Conservation (phyloP, 345 rosid genomes). For the Brassica nigra region DNA sequence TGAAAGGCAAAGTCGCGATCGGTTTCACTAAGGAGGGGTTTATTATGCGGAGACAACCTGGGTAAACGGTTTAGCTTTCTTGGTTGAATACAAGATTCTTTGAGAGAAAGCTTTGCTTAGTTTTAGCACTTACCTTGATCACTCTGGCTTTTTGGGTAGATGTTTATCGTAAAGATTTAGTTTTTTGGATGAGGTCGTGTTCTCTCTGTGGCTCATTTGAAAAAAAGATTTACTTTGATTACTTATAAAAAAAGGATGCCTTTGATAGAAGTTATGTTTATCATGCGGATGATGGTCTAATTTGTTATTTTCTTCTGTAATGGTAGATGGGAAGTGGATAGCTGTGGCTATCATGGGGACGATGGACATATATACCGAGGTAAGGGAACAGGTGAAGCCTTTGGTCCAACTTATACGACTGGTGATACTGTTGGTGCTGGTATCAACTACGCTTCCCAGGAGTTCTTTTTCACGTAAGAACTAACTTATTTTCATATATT, state of each 20-base stretch:
- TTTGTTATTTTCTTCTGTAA: slow-evolving; percentile 26
- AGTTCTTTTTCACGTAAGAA: slow-evolving; percentile 95
- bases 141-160: too few species aligned
- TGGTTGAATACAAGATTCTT: background rate
- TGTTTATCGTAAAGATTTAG: background rate
- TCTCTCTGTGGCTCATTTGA: background rate
- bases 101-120: too few species aligned
- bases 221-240: background rate
- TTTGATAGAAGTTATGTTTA: slow-evolving; percentile 5
- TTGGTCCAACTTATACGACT: slow-evolving; percentile 80
- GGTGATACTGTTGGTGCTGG: slow-evolving; percentile 92
- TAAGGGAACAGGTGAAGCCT: slow-evolving; percentile 70
- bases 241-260: background rate
- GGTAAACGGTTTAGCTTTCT: slow-evolving; percentile 43
- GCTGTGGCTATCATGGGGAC: slow-evolving; percentile 97
- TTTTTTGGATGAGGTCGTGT: background rate
- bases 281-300: background rate
- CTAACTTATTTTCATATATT: background rate
- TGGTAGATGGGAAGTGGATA: slow-evolving; percentile 92
- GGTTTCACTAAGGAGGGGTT: slow-evolving; percentile 79
- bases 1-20: slow-evolving; percentile 74
- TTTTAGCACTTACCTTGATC: background rate
- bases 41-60: slow-evolving; percentile 93
- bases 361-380: slow-evolving; percentile 83
- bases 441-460: slow-evolving; percentile 80